Base-by-base conservation (phyloP, 1,139 yeast species). In the Candida sp. region DNA sequence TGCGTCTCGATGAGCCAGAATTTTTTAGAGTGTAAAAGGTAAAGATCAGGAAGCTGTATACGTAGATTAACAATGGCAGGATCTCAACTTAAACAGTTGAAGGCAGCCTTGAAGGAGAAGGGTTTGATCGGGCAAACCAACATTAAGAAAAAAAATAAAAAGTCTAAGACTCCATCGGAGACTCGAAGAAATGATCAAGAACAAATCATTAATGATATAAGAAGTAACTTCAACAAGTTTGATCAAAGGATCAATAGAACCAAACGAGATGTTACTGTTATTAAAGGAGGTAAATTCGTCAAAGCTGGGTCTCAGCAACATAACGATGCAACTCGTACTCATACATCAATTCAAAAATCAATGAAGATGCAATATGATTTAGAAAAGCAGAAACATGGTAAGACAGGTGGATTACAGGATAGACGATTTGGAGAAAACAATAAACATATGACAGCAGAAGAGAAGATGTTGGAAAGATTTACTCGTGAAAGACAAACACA, bases 391-490 rank as follows among this genome's bases (percentile, higher is more conserved):
- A 66, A 73, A 44, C 79, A 81, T 52, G 87, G 88, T 51, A 85
- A 79, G 58, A 81, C 77, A 27, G 97, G 98, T 41, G 90, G 89
- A 3, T 58, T 95, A 19, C 63, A 81, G 4, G 99, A 95, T 70
- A 77, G 89, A 54, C 81, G 99, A 65, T 93, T 95, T 63, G 99
- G 99, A 60, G 99, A 93, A 60, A 79, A 81, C 54, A 84, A 88
- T 63, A 70, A 77, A 32, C 68, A 75, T 40, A 60, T 95, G 72
- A 79, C 85, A 21, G 82, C 83, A 11, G 99, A 95, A 63, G 97
- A 93, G 56, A 88, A 87, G 62, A 91, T 91, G 97, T 77, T 93
- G 66, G 96, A 87, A 57, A 82, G 99, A 68, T 95, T 89, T 67
- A 87, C 97, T 1, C 79, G 84, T 47, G 99, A 93, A 70, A 78